Evolutionary conservation across 2,329 filamentous ascomycete genomes (phyloP).

Genomic region (Fusarium secorum): DNA sequence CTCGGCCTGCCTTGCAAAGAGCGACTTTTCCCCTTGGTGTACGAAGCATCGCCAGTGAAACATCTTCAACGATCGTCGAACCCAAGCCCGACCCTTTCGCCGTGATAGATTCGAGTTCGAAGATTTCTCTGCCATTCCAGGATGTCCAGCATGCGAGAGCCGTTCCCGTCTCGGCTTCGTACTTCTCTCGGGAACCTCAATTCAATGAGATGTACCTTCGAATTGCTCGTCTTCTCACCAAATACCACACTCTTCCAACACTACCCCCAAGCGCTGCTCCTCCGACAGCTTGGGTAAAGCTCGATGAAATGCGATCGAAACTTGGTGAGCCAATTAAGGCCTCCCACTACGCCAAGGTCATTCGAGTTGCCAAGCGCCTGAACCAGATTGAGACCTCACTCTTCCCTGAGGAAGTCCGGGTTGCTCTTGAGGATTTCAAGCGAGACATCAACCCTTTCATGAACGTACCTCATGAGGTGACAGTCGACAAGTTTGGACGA

Average conservation of each 20-base stretch:
- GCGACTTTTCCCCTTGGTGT: slow-evolving; percentile 38
- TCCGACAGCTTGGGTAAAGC: slow-evolving; percentile 80
- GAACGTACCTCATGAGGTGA: slow-evolving; percentile 67
- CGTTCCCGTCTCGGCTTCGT: slow-evolving; percentile 87
- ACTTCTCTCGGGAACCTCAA: slow-evolving; percentile 85
- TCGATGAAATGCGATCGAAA: slow-evolving; percentile 76
- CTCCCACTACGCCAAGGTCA: slow-evolving; percentile 79
- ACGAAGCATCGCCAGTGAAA: slow-evolving; percentile 41
- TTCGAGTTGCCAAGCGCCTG: slow-evolving; percentile 78
- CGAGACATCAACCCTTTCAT: slow-evolving; percentile 76
- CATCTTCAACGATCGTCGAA: slow-evolving; percentile 19
- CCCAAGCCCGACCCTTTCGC: slow-evolving; percentile 22
- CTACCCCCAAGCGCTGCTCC: slow-evolving; percentile 71
- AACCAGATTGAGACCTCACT: slow-evolving; percentile 85
- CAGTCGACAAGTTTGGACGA: slow-evolving; percentile 79
- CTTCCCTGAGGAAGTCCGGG: slow-evolving; percentile 72
- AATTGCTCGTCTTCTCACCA: slow-evolving; percentile 74
- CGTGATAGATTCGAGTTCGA: slow-evolving; percentile 26
- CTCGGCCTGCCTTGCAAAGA: slow-evolving; percentile 37
- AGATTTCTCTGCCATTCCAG: slow-evolving; percentile 43
- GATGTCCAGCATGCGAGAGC: slow-evolving; percentile 69
- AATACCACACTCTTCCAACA: slow-evolving; percentile 76
- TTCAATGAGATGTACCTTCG: slow-evolving; percentile 87
- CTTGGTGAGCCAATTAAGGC: slow-evolving; percentile 77
- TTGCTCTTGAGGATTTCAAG: slow-evolving; percentile 74